A percentile compares a stretch with the other conserved stretches of the same genome.
phyloP scores from a whole-genome alignment of 371 early-diverging fungal genomes.

The Mortierella sp. region DNA sequence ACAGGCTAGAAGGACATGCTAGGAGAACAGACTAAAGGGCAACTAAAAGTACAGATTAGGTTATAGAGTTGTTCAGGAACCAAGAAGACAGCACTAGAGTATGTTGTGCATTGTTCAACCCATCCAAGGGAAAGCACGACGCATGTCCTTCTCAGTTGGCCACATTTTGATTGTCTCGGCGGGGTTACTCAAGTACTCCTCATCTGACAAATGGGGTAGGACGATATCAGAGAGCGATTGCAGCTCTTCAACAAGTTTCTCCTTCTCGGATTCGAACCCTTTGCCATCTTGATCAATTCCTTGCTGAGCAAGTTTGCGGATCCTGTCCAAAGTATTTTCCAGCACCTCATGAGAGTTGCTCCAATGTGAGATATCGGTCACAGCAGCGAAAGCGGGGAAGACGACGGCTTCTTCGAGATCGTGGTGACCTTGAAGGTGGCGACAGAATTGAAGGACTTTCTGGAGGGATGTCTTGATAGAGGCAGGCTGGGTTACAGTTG shows the following conservation, averaged over 20 bases:
- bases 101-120: not conserved
- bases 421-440: slow-evolving; percentile 51
- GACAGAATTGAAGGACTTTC: slow-evolving; percentile 35
- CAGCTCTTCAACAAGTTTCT: slow-evolving; percentile 30
- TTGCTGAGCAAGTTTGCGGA: slow-evolving; percentile 41
- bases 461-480: slow-evolving; percentile 24
- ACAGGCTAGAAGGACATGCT: slow-evolving; percentile 20
- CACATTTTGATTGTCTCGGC: slow-evolving; percentile 47
- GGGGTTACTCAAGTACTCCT: slow-evolving; percentile 42
- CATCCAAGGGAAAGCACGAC: slow-evolving; percentile 53
- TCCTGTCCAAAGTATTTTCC: slow-evolving; percentile 27
- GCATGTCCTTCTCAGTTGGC: slow-evolving; percentile 49
- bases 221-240: slow-evolving; percentile 52
- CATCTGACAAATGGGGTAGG: slow-evolving; percentile 47
- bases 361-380: slow-evolving; percentile 52
- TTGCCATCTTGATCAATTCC: slow-evolving; percentile 41
- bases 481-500: slow-evolving; percentile 32
- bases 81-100: not conserved
- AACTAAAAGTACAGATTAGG: slow-evolving; percentile 11
- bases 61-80: not conserved
- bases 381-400: slow-evolving; percentile 43
- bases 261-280: slow-evolving; percentile 25
- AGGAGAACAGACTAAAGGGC: slow-evolving; percentile 26
- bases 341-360: slow-evolving; percentile 40
- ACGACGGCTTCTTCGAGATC: slow-evolving; percentile 53